Percentiles rank a stretch among this genome's conserved stretches.
These are phyloP conservation scores for Hypoxylon sp. DNA, from an alignment of 2,329 filamentous ascomycete genomes.

Conservation along the genomic window DNA sequence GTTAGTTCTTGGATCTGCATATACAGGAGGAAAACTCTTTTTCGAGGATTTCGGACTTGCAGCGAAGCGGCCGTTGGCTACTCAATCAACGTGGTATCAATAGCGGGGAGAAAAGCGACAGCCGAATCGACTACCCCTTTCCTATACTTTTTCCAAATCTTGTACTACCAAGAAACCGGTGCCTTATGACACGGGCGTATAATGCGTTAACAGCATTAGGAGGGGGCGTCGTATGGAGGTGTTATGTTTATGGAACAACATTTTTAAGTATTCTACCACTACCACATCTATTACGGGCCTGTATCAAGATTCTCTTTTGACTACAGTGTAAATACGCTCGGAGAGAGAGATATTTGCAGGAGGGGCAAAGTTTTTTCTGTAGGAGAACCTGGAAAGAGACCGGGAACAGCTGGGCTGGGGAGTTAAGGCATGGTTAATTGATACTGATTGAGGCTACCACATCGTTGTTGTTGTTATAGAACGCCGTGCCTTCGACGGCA, in stretches of 20 bases:
- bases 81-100: conserved; percentile 15
- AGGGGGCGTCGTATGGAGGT: conserved; percentile 46
- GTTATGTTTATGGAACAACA: conserved; percentile 31
- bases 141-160: conserved; percentile 33
- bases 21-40: conserved; percentile 45
- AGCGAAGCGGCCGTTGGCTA: conserved; percentile 37
- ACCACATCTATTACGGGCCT: conserved; percentile 26
- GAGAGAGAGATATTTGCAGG: conserved; percentile 17
- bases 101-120: conserved; percentile 9
- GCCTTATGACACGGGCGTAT: conserved; percentile 38
- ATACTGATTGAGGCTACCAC: conserved; percentile 19
- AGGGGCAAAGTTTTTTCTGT: conserved; percentile 21
- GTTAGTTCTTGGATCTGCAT: conserved; percentile 53
- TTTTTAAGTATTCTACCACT: conserved; percentile 8
- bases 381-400: conserved; percentile 24
- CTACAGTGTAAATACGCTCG: conserved; percentile 40
- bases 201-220: conserved; percentile 46
- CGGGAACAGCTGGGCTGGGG: conserved; percentile 47
- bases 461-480: conserved; percentile 32
- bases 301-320: conserved; percentile 41
- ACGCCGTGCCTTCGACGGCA: conserved; percentile 29
- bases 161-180: conserved; percentile 34
- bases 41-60: conserved; percentile 45
- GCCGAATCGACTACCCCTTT: conserved; percentile 26
- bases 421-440: conserved; percentile 28